Percentiles rank a stretch among this genome's conserved stretches.
Evolutionary conservation across 441 rosid species (phyloP).

Genomic region (Lepidium campestre): DNA sequence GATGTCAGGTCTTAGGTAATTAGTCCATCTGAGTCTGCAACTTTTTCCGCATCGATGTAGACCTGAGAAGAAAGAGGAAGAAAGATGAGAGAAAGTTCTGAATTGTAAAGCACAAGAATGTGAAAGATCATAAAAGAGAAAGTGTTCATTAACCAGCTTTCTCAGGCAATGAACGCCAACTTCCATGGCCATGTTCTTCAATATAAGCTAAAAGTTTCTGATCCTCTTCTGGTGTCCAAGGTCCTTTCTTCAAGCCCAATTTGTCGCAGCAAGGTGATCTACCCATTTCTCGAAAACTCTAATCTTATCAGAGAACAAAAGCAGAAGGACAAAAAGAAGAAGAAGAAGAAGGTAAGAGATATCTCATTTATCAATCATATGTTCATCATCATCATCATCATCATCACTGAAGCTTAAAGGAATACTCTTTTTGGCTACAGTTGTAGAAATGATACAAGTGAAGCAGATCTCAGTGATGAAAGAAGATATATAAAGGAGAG

Average conservation of each 20-base stretch:
- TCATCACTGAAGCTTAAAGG: too few species aligned
- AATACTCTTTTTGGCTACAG: constrained; percentile 1
- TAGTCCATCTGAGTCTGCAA: constrained; percentile 98
- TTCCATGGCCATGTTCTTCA: constrained; percentile 95
- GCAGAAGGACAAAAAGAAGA: background rate
- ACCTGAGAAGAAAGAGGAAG: constrained; percentile 36
- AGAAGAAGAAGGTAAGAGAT: background rate
- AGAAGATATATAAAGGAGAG: constrained; percentile 21
- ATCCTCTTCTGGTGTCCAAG: constrained; percentile 99
- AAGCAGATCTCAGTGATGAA: constrained; percentile 21
- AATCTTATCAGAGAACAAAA: background rate
- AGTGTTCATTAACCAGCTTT: constrained; percentile 64
- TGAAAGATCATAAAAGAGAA: background rate
- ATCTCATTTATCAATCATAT: background rate
- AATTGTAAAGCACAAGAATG: background rate
- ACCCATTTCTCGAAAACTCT: constrained; percentile 47
- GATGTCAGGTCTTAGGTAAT: constrained; percentile 92
- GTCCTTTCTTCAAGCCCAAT: constrained; percentile 93
- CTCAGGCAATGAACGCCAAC: constrained; percentile 90
- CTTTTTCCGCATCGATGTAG: constrained; percentile 98
- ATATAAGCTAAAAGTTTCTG: constrained; percentile 90
- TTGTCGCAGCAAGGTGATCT: constrained; percentile 95
- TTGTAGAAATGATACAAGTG: constrained; percentile 14
- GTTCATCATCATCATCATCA: constrained; percentile 12
- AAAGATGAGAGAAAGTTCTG: background rate